Conservation (phyloP, 2,329 filamentous ascomycete genomes). For the Dendrostoma leiphaemia region DNA sequence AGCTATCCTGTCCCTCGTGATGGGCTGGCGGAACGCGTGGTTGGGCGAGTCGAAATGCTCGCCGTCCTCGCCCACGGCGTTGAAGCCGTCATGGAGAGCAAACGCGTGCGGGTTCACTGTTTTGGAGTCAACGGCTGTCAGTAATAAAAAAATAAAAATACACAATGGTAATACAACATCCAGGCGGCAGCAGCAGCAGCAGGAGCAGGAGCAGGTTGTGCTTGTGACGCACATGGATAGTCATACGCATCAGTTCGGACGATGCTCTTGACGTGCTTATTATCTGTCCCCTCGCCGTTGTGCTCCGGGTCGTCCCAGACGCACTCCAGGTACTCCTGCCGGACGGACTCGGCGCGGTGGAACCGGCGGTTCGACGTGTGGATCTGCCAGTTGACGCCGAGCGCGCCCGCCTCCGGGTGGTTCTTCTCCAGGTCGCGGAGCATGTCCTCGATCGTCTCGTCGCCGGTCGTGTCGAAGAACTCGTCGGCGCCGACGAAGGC, state of each 20-base stretch:
- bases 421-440: conserved; percentile 24
- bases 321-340: conserved; percentile 26
- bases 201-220: conserved; percentile 1
- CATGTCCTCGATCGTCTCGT: conserved; percentile 25
- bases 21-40: conserved; percentile 18
- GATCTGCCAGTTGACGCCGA: conserved; percentile 31
- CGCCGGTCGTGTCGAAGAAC: conserved; percentile 27
- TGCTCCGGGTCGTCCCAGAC: conserved; percentile 9
- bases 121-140: no score
- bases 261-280: conserved; percentile 31
- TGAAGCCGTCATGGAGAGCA: conserved; percentile 15
- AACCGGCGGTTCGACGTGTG: conserved; percentile 28
- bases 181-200: conserved; percentile 2
- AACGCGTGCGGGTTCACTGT: conserved; percentile 29
- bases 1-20: conserved; percentile 27
- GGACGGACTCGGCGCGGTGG: conserved; percentile 22
- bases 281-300: conserved; percentile 22
- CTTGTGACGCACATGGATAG: neutral
- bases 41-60: no score
- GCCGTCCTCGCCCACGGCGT: conserved; percentile 27
- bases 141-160: no score
- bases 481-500: conserved; percentile 32
- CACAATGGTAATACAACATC: no score
- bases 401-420: conserved; percentile 25
- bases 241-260: conserved; percentile 26